Base-by-base conservation (phyloP, 345 rosid genomes). In the Brassica incana region DNA sequence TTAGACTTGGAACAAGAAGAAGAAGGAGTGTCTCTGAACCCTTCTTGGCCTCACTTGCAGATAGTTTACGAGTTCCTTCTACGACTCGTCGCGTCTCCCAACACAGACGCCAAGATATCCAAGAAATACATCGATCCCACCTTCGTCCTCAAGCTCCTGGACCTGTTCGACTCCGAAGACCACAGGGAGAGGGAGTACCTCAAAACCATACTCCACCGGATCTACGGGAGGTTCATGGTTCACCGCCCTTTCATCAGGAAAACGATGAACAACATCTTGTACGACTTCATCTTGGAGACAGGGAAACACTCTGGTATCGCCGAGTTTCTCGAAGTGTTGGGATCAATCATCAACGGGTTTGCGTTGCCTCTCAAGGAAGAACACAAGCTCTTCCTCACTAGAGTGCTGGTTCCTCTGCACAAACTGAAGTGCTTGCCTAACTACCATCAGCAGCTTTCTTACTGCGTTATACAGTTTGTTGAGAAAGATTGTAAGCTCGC, bases 361-460 rank as follows among this genome's bases (percentile, higher is more conserved):
- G 95, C 97, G 65, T 73, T 94, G 80, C 97, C 98, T 54, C 78
- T 94, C 75, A 94, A 94, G 88, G 98, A 92, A 87, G 98, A 94
- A 64, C 98, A 94, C 77, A 92, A 94, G 80, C 83, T 86, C 75
- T 94, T 94, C 82, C 94, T 94, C 64, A 86, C 88, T 12, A 83
- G 88, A 33, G 93, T 83, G 16, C 78, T 92, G 15, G 86, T 94
- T 71, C 98, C 97, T 25, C 83, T 94, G 77, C 98, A 92, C 83
- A 94, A 89, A 66, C 96, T 95, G 48, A 90, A 89, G 78, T 90
- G 89, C 82, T 86, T 94, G 62, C 87, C 92, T 7, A 89, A 84
- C 87, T 92, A 94, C 78, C 97, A 90, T 75, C 98, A 88, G 80
- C 98, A 88, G 75, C 85, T 94, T 66, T 90, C 95, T 72, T 94